Evolutionary conservation across 179 eudicot genomes (phyloP), one percentile per base, ranked within the genome.

Genomic region (Pouteria campechiana): DNA sequence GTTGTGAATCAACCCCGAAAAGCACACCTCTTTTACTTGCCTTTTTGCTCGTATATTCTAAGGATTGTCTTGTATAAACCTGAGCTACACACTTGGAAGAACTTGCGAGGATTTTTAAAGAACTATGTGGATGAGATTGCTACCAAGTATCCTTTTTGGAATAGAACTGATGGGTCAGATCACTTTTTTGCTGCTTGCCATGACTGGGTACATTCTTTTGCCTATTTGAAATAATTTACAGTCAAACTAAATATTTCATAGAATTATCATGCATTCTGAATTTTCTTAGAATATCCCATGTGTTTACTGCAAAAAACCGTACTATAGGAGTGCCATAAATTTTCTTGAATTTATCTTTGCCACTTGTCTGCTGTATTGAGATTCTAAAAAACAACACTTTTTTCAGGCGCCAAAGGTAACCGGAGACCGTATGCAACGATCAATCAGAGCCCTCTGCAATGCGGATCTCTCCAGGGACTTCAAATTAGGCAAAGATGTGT

Each of bases 111-210:
- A 6, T 63, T 65, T 61, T 60, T 87, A 53, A 57, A 43, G 48
- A 55, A 75, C 24, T 79, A 83, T 52, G 64, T 70, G 14, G 50
- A 58, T 12, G 17, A 54, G 21, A 60, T 87, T 41, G 72, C 60
- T 43, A 65, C 8, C 30, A 74, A 68, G 47, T 74, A 86, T 51
- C 73, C 32, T 17, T 78, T 73, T 48, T 86, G 82, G 88, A 81
- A 82, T 53, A 52, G 75, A 60, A 69, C 67, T 17, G 55, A 51
- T 17, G 93, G 93, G 47, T 67, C 84, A 1, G 93, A 82, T 74
- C 89, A 82, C 51, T 81, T 81, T 43, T 52, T 81, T 11, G 85
- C 73, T 61, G 84, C 77, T 46, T 85, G 95, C 52, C 88, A 86
- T 67, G 96, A 81, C 51, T 86, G 96, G 93, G 95, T 81, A 64